A percentile compares a stretch with the other conserved stretches of the same genome.
Conservation (phyloP, 179 eudicot species). For the Camellia oleifera region DNA sequence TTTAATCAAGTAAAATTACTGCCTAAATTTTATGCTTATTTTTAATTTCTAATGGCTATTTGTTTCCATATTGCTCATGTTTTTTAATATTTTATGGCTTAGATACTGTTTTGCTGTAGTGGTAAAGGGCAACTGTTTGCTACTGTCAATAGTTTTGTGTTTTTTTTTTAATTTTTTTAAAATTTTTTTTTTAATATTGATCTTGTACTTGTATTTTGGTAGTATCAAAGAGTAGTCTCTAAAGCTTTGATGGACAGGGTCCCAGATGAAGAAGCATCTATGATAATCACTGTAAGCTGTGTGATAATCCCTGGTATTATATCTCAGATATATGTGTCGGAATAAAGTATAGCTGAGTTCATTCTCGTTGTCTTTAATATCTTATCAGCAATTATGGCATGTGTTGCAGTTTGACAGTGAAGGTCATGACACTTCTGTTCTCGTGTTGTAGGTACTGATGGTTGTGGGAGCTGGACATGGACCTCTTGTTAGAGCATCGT, state of each 20-base stretch:
- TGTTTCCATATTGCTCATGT: background rate
- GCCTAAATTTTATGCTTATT: background rate
- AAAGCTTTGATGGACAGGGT: slow-evolving; percentile 85
- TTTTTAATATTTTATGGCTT: background rate
- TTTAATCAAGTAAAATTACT: background rate
- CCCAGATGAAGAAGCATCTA: slow-evolving; percentile 68
- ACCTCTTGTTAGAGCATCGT: slow-evolving; percentile 93
- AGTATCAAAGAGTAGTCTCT: slow-evolving; percentile 78
- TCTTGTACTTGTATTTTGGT: slow-evolving; percentile 5
- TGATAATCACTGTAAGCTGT: slow-evolving; percentile 62
- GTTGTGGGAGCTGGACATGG: slow-evolving; percentile 99
- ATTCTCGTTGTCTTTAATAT: background rate
- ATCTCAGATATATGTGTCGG: background rate
- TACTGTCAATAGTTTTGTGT: background rate
- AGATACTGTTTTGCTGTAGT: background rate
- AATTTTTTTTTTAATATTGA: background rate
- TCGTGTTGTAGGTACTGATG: slow-evolving; percentile 69
- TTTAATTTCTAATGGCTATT: background rate
- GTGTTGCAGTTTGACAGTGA: background rate
- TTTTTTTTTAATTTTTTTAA: too few relatives aligned
- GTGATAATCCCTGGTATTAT: background rate
- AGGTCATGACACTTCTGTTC: slow-evolving; percentile 5
- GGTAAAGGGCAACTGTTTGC: background rate
- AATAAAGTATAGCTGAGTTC: background rate
- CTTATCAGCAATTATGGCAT: background rate